phyloP scores from a whole-genome alignment of 768 basidiomycete genomes.

The Pluteus cervinus region DNA sequence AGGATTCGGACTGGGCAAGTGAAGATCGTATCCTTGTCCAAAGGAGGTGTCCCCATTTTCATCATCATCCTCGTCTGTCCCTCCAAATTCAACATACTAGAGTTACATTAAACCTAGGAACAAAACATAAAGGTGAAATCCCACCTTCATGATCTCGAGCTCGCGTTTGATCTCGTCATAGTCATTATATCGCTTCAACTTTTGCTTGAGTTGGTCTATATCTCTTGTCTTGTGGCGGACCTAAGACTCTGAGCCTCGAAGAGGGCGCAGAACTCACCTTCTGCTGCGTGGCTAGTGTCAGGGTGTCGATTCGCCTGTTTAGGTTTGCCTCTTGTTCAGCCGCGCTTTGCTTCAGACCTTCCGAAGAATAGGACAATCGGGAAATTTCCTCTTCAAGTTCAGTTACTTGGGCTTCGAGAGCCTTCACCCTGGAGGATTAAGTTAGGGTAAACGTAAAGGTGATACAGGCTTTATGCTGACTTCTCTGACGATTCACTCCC shows the following conservation, averaged over 20 bases:
- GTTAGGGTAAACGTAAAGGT: constrained; percentile 1
- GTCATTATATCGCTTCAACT: constrained; percentile 70
- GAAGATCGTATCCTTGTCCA: constrained; percentile 45
- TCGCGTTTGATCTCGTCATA: constrained; percentile 99
- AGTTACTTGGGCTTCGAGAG: constrained; percentile 66
- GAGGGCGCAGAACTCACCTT: constrained; percentile 24
- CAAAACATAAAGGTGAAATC: constrained; percentile 7
- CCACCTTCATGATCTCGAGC: constrained; percentile 96
- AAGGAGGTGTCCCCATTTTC: constrained; percentile 41
- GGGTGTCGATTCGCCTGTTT: constrained; percentile 54
- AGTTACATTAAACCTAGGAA: constrained; percentile 1
- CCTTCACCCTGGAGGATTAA: constrained; percentile 46
- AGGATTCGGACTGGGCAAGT: constrained; percentile 86
- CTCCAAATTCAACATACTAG: constrained; percentile 95
- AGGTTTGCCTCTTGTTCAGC: constrained; percentile 39
- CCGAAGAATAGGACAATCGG: constrained; percentile 59
- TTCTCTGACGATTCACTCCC: constrained; percentile 66
- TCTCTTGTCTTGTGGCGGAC: constrained; percentile 46
- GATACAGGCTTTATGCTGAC: constrained; percentile 35
- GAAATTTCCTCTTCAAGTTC: constrained; percentile 76
- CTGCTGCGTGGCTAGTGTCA: constrained; percentile 52
- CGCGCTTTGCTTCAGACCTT: constrained; percentile 48
- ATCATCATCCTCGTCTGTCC: constrained; percentile 71
- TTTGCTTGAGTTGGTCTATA: constrained; percentile 59
- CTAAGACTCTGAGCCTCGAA: too few relatives aligned